Conservation (phyloP, 148 eudicot genomes). For the Mesembryanthemum crystallinum region DNA sequence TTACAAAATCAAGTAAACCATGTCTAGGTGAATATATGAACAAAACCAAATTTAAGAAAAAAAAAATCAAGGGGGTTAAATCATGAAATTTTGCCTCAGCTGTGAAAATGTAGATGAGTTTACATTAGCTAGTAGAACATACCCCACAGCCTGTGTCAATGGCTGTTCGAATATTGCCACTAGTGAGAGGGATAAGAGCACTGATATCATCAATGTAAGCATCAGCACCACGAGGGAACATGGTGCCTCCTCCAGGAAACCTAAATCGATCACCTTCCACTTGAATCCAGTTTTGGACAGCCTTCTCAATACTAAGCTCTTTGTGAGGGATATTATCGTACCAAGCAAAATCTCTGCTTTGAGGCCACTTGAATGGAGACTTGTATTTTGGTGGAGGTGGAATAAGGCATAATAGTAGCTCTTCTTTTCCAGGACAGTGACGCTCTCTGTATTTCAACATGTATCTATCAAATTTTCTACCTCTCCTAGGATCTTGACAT, state of each 20-base stretch:
- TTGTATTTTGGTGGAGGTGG: constrained; percentile 90
- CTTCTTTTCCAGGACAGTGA: constrained; percentile 79
- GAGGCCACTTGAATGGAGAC: constrained; percentile 91
- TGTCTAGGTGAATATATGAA: too few species aligned
- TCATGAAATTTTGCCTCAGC: too few species aligned
- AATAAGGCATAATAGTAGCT: constrained; percentile 63
- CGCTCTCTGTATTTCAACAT: constrained; percentile 86
- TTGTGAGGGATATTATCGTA: constrained; percentile 88
- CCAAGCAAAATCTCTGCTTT: constrained; percentile 89
- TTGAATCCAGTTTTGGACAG: constrained; percentile 91
- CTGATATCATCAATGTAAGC: constrained; percentile 85
- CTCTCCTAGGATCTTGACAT: constrained; percentile 66
- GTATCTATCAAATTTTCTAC: constrained; percentile 64
- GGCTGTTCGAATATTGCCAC: constrained; percentile 76
- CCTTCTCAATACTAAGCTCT: constrained; percentile 95
- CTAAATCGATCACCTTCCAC: constrained; percentile 83
- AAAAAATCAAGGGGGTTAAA: too few species aligned
- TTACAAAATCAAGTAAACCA: neutral
- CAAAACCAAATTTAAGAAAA: too few species aligned
- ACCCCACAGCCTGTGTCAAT: constrained; percentile 96
- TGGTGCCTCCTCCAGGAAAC: constrained; percentile 96
- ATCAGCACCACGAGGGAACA: constrained; percentile 95
- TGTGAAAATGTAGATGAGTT: too few species aligned
- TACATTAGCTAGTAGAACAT: constrained; percentile 4
- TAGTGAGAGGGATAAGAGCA: constrained; percentile 63